These are phyloP conservation scores for Rhizophora apiculata DNA, from an alignment of 345 rosid genomes.

Conservation along the genomic window DNA sequence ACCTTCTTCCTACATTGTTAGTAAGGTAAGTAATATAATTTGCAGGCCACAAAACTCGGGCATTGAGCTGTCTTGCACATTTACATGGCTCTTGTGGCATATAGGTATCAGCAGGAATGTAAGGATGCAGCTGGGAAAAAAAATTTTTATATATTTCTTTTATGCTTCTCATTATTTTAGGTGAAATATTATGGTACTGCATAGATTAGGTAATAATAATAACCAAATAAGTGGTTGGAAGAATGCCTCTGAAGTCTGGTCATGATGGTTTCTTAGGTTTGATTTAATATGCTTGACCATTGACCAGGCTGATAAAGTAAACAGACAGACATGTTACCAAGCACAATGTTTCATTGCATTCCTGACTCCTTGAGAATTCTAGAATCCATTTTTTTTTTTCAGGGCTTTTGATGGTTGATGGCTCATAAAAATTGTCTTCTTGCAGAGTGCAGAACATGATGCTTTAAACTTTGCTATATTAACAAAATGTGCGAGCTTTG, in stretches of 20 bases:
- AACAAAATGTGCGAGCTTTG: constrained; percentile 77
- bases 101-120: no score
- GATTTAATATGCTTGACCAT: constrained; percentile 93
- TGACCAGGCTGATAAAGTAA: constrained; percentile 92
- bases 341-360: constrained; percentile 37
- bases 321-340: constrained; percentile 88
- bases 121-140: no score
- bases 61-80: no score
- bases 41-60: no score
- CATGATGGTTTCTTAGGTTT: constrained; percentile 51
- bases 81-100: no score
- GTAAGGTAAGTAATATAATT: constrained; percentile 49
- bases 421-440: constrained; percentile 9
- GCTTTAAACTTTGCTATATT: constrained; percentile 68
- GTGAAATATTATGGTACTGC: no score
- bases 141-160: no score
- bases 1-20: constrained; percentile 84
- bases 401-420: not conserved
- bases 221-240: no score
- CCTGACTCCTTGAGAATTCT: constrained; percentile 53
- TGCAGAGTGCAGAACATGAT: constrained; percentile 73
- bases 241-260: not conserved
- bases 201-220: no score
- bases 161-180: no score
- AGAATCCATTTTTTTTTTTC: not conserved